Conservation (phyloP, 306 rosid species). For the Quercus glauca region DNA sequence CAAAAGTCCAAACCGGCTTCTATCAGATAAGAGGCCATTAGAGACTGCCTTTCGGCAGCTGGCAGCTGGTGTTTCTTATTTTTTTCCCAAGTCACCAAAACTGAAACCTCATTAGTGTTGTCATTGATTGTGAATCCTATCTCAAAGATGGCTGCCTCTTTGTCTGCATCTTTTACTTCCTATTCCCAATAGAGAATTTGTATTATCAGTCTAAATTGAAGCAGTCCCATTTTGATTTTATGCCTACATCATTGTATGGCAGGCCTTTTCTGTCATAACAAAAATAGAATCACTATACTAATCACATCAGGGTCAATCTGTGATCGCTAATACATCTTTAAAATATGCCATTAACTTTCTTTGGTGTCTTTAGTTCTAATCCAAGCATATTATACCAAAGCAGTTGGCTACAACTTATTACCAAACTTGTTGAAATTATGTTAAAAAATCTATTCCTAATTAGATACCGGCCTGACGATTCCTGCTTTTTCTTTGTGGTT, state of each 20-base stretch:
- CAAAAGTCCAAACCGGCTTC: constrained; percentile 49
- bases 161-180: neutral
- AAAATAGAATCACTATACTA: neutral
- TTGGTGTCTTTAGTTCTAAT: neutral
- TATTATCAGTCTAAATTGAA: neutral
- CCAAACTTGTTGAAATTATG: constrained; percentile 12
- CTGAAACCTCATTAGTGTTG: constrained; percentile 26
- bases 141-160: neutral
- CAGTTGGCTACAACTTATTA: constrained; percentile 6
- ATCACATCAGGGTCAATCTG: neutral
- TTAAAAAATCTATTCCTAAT: neutral
- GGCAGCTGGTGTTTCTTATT: neutral
- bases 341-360: neutral
- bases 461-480: constrained; percentile 10
- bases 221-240: neutral
- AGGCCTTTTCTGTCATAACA: neutral
- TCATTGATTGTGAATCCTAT: constrained; percentile 21
- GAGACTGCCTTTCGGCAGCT: neutral
- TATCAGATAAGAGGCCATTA: constrained; percentile 25
- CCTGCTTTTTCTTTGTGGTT: constrained; percentile 10
- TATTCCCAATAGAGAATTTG: neutral
- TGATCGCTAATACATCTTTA: neutral
- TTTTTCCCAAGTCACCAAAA: neutral
- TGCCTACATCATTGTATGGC: neutral
- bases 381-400: neutral